A percentile compares a stretch with the other conserved stretches of the same genome.
phyloP scores from a whole-genome alignment of 73 alveolate species.

The Tetrahymena thermophila region DNA sequence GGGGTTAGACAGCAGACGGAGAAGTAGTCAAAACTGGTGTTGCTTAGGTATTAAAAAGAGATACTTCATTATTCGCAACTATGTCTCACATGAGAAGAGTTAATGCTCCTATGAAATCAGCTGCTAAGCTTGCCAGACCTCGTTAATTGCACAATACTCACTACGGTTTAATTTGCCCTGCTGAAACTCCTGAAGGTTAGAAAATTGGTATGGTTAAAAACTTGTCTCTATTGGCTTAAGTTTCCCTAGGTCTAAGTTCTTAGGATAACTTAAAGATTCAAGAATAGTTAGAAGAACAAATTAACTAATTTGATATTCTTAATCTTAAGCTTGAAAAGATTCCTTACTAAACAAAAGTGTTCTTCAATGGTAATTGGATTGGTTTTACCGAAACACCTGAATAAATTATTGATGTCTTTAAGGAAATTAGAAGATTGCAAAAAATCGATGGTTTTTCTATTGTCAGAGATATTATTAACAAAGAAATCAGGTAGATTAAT shows the following conservation, averaged over 20 bases:
- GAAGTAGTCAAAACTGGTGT: slow-evolving; percentile 96
- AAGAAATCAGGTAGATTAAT: not conserved
- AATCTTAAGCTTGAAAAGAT: slow-evolving; percentile 39
- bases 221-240: slow-evolving; percentile 94
- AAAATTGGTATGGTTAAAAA: slow-evolving; percentile 96
- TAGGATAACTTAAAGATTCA: slow-evolving; percentile 5
- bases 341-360: slow-evolving; percentile 75
- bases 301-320: slow-evolving; percentile 19
- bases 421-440: slow-evolving; percentile 71
- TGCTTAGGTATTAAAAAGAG: slow-evolving; percentile 95
- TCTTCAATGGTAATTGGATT: slow-evolving; percentile 98
- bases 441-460: slow-evolving; percentile 81
- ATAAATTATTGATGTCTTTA: slow-evolving; percentile 57
- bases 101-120: slow-evolving; percentile 84
- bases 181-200: slow-evolving; percentile 99
- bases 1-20: slow-evolving; percentile 91
- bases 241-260: slow-evolving; percentile 76
- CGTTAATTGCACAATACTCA: slow-evolving; percentile 99
- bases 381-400: slow-evolving; percentile 93
- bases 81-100: slow-evolving; percentile 96
- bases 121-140: slow-evolving; percentile 98
- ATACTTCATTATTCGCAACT: slow-evolving; percentile 91
- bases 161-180: slow-evolving; percentile 99
- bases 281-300: not conserved
- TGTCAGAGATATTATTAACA: slow-evolving; percentile 87